These are phyloP conservation scores for Zymoseptoria tritici DNA, from an alignment of 2,329 filamentous ascomycete species.

Conservation along the genomic window DNA sequence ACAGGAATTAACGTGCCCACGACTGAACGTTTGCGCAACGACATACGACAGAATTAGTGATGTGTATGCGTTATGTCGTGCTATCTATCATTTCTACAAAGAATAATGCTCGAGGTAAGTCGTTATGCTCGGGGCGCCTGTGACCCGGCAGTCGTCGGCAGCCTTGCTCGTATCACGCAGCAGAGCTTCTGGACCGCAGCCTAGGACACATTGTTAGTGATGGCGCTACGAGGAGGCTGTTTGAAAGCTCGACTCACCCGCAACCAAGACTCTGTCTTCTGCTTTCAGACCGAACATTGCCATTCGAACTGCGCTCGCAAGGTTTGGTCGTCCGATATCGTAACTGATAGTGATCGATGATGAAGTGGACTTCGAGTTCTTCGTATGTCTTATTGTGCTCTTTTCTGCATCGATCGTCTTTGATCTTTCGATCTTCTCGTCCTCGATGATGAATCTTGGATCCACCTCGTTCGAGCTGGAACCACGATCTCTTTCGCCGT, in stretches of 20 bases:
- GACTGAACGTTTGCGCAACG: not conserved
- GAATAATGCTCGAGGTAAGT: slow-evolving; percentile 19
- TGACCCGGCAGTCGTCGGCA: slow-evolving; percentile 4
- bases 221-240: not conserved
- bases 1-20: not conserved
- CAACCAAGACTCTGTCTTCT: slow-evolving; percentile 10
- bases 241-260: not conserved
- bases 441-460: not conserved
- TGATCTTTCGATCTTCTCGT: not conserved
- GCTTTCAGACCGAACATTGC: slow-evolving; percentile 4
- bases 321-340: slow-evolving; percentile 8
- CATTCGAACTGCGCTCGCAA: slow-evolving; percentile 1
- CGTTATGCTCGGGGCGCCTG: slow-evolving; percentile 11
- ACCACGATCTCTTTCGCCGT: not conserved
- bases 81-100: slow-evolving; percentile 1
- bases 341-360: not conserved
- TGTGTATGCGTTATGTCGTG: not conserved
- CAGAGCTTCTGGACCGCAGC: slow-evolving; percentile 11
- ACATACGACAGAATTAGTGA: not conserved
- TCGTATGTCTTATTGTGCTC: not conserved
- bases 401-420: slow-evolving; percentile 2
- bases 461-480: not conserved
- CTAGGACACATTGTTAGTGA: not conserved
- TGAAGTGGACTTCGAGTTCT: not conserved
- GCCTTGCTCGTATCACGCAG: slow-evolving; percentile 8